These are phyloP conservation scores for Beauveria bassiana DNA, from an alignment of 2,329 filamentous ascomycete genomes.

Conservation along the genomic window DNA sequence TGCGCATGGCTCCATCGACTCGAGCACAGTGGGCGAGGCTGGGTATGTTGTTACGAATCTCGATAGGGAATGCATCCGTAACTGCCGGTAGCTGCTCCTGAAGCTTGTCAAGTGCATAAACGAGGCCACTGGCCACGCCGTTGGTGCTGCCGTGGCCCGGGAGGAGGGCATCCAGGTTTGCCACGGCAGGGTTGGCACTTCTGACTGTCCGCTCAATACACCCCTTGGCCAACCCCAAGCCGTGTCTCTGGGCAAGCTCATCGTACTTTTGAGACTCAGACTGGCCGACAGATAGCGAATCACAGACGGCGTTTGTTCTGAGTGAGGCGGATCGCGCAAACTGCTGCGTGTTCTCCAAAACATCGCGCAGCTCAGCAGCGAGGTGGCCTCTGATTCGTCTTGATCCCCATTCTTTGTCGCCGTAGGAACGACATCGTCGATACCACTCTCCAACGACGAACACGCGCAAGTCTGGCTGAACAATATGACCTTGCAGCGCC, in stretches of 20 bases:
- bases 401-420: background rate
- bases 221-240: background rate
- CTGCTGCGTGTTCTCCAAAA: background rate
- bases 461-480: background rate
- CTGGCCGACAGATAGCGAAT: background rate
- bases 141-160: background rate
- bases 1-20: background rate
- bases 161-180: background rate
- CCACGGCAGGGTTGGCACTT: background rate
- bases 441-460: background rate
- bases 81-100: background rate
- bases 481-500: background rate
- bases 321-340: background rate
- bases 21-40: background rate
- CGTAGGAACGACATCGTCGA: background rate
- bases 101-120: background rate
- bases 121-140: background rate
- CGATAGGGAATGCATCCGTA: background rate
- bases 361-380: background rate
- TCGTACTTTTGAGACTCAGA: background rate
- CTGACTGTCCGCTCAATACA: background rate
- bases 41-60: background rate
- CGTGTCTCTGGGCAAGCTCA: accelerated
- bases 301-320: too few relatives aligned
- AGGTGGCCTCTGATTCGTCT: background rate